Base-by-base conservation (phyloP, 805 yeast genomes). In the Pichia sporocuriosa region DNA sequence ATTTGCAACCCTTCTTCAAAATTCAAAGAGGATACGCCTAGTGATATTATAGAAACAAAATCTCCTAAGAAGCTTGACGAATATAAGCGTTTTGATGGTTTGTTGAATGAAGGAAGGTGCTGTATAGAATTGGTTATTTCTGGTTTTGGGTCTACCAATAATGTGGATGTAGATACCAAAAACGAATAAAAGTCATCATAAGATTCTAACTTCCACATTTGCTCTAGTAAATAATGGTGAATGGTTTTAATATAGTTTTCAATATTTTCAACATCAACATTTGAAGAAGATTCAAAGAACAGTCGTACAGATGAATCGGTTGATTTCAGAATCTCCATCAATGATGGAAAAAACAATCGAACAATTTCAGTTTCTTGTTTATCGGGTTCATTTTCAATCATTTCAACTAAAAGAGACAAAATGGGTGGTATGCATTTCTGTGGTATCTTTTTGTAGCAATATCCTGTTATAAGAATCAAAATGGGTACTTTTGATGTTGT, bases 401-500 rank as follows among this genome's bases (percentile, higher is more conserved):
- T 58, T 32, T 63, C 61, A 13, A 73, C 72, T n/a, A 76, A 48
- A 1, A 67, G 54, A 3, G 69, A 50, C 27, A 75, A 51, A 13
- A 70, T 51, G 0, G 72, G 67, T 6, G 70, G 64, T 19, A 62
- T 56, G 22, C 63, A 55, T 17, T 54, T 49, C 13, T 57, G 48
- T 5, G 77, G 77, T 2, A 72, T 47, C 13, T 56, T 55, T 8
- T 65, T 65, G 11, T 65, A 54, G 35, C 77, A 65, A 49, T 74
- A 73, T 0, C 71, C 70, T 13, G 67, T 66, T 5, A 78, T 65
- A 12, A 80, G 52, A 3, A 70, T 58, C 9, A 78, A 50, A 1
- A 78, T 49, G 2, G 79, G 73, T 0, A 80, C 58, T 48, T 75
- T 77, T 42, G 74, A 69, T 1, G 84, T 78, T 6, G 81, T 72